Evolutionary conservation across 495 filamentous ascomycete genomes (phyloP).

Genomic region (Niebla homalea): DNA sequence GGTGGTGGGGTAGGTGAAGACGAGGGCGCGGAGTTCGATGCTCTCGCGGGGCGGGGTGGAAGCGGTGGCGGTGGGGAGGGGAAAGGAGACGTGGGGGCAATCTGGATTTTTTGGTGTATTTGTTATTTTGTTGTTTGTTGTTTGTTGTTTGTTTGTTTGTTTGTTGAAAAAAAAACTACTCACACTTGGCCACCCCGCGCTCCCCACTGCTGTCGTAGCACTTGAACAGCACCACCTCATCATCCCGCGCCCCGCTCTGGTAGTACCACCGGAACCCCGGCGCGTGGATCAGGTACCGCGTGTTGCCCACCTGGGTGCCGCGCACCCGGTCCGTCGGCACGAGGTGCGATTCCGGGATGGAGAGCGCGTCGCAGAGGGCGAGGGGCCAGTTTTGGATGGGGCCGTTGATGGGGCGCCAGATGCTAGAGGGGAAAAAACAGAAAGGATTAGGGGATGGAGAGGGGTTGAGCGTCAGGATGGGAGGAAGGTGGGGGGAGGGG

Average conservation of each 20-base stretch:
- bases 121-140: not conserved
- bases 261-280: constrained; percentile 20
- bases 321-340: constrained; percentile 19
- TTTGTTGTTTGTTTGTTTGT: not conserved
- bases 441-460: not conserved
- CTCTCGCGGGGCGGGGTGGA: constrained; percentile 1
- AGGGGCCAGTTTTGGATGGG: constrained; percentile 22
- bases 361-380: constrained; percentile 22
- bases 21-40: constrained; percentile 8
- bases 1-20: constrained; percentile 8
- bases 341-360: constrained; percentile 14
- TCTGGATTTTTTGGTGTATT: too few relatives aligned
- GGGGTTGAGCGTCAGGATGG: too few relatives aligned
- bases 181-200: not conserved
- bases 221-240: constrained; percentile 24
- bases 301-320: not conserved
- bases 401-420: constrained; percentile 21
- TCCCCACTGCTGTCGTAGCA: not conserved
- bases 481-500: too few relatives aligned
- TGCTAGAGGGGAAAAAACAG: constrained; percentile 7
- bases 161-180: not conserved
- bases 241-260: constrained; percentile 17
- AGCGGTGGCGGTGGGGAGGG: not conserved
- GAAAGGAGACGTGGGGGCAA: constrained; percentile 5
- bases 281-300: constrained; percentile 8